Base-by-base conservation (phyloP, 1,284 basidiomycete genomes). In the Sporisorium sorghi region DNA sequence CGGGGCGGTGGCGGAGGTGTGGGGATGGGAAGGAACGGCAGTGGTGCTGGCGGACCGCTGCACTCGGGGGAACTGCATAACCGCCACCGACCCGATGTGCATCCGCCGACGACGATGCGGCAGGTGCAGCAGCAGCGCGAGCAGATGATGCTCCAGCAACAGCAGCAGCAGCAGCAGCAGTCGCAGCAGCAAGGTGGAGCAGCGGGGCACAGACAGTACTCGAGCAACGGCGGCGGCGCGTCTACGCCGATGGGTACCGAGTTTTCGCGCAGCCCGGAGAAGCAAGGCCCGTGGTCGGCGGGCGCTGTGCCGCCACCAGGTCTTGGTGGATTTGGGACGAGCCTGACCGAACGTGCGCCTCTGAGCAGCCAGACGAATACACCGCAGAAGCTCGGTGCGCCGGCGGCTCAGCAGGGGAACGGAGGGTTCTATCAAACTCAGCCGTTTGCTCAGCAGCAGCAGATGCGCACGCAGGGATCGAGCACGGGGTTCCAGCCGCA, bases 51-150 rank as follows among this genome's bases (percentile, higher is more conserved):
- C 14, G 73, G 73, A 24, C 63, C 67, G 4, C 19, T 71, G 21
- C 57, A 70, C 23, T 55, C 63, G 24, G 73, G 67, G 9, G 72
- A 77, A 32, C 40, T 74, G 60, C 63, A 68, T 44, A 76, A 78
- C 24, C 51, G 77, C 3, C 77, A 78, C 26, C 59, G 66, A 42
- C 73, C 76, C 2, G 73, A 79, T 24, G 64, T 77, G 17, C 76
- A 79, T 24, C 75, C 73, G 19, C 76, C 78, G 2, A 69, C 66
- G 32, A 76, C 78, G 42, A 76, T 78, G 73, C 60, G 77, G 0
- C 74, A 78, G 57, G 67, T 78, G 5, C 75, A 73, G 40, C 75
- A 73, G 40, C 66, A 68, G 52, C 40, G 67, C 4, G 60, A 67
- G 37, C 51, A 66, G 24, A 35, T 54, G 19, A 35, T 58, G 39